Conservation (phyloP, 768 basidiomycete species). For the Mycena polygramma region DNA sequence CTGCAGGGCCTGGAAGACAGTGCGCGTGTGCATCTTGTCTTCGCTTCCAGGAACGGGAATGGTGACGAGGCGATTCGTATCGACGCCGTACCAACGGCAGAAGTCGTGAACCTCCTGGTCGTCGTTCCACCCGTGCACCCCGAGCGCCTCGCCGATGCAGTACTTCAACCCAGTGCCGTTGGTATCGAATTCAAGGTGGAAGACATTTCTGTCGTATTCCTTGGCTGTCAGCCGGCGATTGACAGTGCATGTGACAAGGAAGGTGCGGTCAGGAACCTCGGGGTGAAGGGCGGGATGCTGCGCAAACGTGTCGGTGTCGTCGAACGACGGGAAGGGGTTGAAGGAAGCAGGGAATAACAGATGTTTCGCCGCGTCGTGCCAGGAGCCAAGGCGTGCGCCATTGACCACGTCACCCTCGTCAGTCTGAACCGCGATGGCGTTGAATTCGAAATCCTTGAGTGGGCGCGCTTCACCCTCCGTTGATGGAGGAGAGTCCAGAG, state of each 20-base stretch:
- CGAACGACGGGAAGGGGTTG: conserved; percentile 67
- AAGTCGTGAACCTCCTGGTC: conserved; percentile 88
- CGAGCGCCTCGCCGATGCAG: conserved; percentile 96
- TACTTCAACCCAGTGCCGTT: conserved; percentile 94
- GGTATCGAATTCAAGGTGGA: conserved; percentile 97
- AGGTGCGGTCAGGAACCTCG: conserved; percentile 90
- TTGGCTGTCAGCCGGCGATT: conserved; percentile 94
- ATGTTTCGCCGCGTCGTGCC: conserved; percentile 92
- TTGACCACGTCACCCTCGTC: conserved; percentile 69
- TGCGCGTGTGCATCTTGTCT: conserved; percentile 87
- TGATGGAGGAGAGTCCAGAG: conserved; percentile 51
- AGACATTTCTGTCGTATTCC: conserved; percentile 98
- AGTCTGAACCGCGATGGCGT: conserved; percentile 79
- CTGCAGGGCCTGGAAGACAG: conserved; percentile 94
- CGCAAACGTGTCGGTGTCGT: conserved; percentile 57
- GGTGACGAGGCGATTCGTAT: conserved; percentile 83
- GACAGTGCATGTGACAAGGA: conserved; percentile 92
- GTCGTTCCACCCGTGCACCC: conserved; percentile 98
- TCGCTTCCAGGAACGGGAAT: conserved; percentile 80
- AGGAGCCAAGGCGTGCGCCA: conserved; percentile 72
- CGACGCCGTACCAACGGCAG: conserved; percentile 91
- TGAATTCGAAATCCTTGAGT: conserved; percentile 75
- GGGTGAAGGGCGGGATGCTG: conserved; percentile 85
- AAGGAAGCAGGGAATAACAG: conserved; percentile 84
- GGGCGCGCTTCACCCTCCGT: conserved; percentile 42